Evolutionary conservation across 1,284 basidiomycete species (phyloP).

Genomic region (Cystobasidiaceae sp.): DNA sequence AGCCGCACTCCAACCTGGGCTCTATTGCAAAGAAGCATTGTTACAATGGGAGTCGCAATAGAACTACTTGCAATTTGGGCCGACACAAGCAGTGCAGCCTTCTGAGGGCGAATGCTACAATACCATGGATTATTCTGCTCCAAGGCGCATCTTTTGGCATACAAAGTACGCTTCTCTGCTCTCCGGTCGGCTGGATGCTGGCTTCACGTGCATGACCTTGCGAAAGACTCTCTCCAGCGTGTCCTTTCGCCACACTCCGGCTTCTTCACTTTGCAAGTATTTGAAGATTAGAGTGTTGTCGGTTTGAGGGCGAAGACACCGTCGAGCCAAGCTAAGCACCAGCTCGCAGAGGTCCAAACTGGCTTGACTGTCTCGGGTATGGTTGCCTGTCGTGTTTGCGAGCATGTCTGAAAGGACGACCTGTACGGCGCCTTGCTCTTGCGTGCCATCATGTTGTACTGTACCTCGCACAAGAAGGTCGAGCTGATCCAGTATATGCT

Average conservation of each 20-base stretch:
- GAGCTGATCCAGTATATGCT: background rate
- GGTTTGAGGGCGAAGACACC: background rate
- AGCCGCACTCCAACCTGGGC: too few species aligned
- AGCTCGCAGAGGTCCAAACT: constrained; percentile 22
- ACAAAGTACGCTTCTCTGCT: constrained; percentile 18
- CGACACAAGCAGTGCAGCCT: too few species aligned
- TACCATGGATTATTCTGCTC: background rate
- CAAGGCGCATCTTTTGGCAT: background rate
- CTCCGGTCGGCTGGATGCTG: constrained; percentile 17
- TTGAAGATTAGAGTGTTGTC: constrained; percentile 4
- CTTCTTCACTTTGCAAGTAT: constrained; percentile 26
- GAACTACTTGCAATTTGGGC: too few species aligned
- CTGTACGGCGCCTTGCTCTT: background rate
- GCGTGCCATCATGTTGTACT: too few species aligned
- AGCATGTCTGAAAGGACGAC: constrained; percentile 1
- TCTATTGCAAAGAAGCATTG: too few species aligned
- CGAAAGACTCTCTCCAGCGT: background rate
- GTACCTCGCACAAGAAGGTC: too few species aligned
- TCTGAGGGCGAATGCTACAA: too few species aligned
- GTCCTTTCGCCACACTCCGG: constrained; percentile 2
- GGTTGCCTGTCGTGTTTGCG: constrained; percentile 9
- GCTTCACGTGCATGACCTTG: constrained; percentile 11
- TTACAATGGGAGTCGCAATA: too few species aligned
- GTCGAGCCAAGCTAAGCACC: background rate
- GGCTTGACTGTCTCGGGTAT: background rate